Base-by-base conservation (phyloP, 2,329 filamentous ascomycete species). In the Phaeosphaeriaceae sp. region DNA sequence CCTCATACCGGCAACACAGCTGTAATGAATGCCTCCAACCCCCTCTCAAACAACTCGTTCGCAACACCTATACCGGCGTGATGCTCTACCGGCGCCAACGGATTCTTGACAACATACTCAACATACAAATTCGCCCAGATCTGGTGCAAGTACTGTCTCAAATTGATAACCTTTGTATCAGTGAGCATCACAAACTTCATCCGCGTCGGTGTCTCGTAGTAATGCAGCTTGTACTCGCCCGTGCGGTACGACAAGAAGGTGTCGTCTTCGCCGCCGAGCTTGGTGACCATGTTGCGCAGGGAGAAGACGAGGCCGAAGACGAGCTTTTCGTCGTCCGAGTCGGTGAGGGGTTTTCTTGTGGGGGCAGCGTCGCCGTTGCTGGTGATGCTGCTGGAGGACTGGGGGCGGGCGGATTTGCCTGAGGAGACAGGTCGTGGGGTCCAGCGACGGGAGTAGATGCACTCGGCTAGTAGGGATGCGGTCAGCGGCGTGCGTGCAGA, bases 111-210 rank as follows among this genome's bases (percentile, higher is more conserved):
- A 23, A 87, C 84, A 67, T 94, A 99, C 78, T 99, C 94, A 15
- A 99, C 93, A 78, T 94, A 99, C 18, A 97, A 83, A 72, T 96
- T 97, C 50, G 97, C 95, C 74, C 97, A 99, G 56, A 99, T 97
- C 81, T 99, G 94, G 72, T 99, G 92, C 67, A 99, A 77, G 17
- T 96, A 93, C 64, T 95, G 91, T 36, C 92, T 85, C 85, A 99
- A 93, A 75, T 92, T 97, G 60, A 89, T 84, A 49, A 90, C 89
- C 60, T 86, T 88, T 30, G 89, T 90, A 76, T 97, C 94, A 18
- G 94, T 97, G 69, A 97, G 81, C 87, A 99, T 90, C 70, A 97
- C 92, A 70, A 97, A 95, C 70, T 96, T 95, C 75, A 96, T 87
- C 73, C 90, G 95, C 43, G 92, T 94, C 1, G 92, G 92, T 11